These are phyloP conservation scores for Kwoniella sp. DNA, from an alignment of 768 basidiomycete genomes.

Conservation along the genomic window DNA sequence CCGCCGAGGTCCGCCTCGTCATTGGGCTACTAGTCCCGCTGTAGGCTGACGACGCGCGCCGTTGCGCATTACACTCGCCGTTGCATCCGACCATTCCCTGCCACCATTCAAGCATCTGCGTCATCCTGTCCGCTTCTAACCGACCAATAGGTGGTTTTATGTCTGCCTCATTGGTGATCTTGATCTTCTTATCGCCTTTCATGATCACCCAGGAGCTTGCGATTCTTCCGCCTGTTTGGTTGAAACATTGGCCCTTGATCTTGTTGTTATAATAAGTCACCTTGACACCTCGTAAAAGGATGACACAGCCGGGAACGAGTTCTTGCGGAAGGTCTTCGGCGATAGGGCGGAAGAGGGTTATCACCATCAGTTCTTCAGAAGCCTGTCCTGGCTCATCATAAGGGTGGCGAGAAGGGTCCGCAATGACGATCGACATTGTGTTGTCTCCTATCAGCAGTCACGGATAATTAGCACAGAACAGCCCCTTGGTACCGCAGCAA, in stretches of 20 bases:
- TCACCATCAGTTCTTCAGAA: conserved; percentile 29
- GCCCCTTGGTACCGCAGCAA: no score
- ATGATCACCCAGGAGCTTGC: conserved; percentile 31
- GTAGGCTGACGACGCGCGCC: neutral
- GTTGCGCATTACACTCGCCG: neutral
- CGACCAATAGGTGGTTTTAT: conserved; percentile 11
- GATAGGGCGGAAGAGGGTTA: conserved; percentile 31
- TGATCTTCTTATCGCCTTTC: conserved; percentile 12
- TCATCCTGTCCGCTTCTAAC: conserved; percentile 30
- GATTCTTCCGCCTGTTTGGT: neutral
- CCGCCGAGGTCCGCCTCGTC: neutral
- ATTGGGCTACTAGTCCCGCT: neutral
- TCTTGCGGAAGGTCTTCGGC: conserved; percentile 22
- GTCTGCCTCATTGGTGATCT: conserved; percentile 7
- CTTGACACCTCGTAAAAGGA: conserved; percentile 33
- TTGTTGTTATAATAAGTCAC: conserved; percentile 30
- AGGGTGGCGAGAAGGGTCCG: conserved; percentile 33
- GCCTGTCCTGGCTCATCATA: neutral
- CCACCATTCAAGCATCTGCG: conserved; percentile 29
- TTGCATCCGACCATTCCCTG: neutral
- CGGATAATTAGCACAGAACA: conserved; percentile 2
- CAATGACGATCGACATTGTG: conserved; percentile 28
- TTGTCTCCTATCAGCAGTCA: conserved; percentile 17
- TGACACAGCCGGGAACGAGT: conserved; percentile 23
- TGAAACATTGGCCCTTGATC: conserved; percentile 34